Conservation (phyloP, 106 monocot species). For the Vanilla planifolia region DNA sequence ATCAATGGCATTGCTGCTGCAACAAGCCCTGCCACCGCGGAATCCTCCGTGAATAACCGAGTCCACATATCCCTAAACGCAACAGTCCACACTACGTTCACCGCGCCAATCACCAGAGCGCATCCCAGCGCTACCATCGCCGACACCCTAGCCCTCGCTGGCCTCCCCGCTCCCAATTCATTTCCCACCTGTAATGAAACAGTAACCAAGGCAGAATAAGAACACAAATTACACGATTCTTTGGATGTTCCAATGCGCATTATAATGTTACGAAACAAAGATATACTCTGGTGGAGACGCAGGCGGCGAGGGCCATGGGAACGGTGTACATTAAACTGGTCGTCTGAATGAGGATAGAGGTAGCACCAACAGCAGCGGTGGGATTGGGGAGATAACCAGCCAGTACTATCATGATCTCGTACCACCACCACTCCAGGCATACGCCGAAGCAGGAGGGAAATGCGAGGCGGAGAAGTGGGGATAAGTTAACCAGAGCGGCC, state of each 20-base stretch:
- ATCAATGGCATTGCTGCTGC: constrained; percentile 64
- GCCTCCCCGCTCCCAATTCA: constrained; percentile 70
- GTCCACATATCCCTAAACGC: constrained; percentile 39
- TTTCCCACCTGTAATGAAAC: constrained; percentile 56
- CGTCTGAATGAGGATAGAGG: constrained; percentile 83
- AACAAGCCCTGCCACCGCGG: constrained; percentile 44
- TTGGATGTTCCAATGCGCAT: not conserved
- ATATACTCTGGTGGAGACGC: constrained; percentile 78
- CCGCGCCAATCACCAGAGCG: constrained; percentile 35
- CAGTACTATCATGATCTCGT: constrained; percentile 87
- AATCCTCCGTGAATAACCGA: constrained; percentile 55
- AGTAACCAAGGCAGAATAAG: not conserved
- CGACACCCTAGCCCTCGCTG: constrained; percentile 48
- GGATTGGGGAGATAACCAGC: constrained; percentile 88
- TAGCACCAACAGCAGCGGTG: constrained; percentile 60
- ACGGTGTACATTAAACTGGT: constrained; percentile 95
- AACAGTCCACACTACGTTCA: constrained; percentile 49
- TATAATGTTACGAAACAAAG: too few relatives aligned
- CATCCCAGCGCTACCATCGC: constrained; percentile 67
- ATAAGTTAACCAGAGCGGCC: constrained; percentile 15
- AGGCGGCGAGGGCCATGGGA: constrained; percentile 83
- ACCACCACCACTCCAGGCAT: constrained; percentile 99
- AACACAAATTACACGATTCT: not conserved
- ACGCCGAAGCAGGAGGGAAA: constrained; percentile 71
- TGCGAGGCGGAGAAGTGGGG: constrained; percentile 58